These are phyloP conservation scores for Phyllosticta citriasiana DNA, from an alignment of 2,329 filamentous ascomycete species.

Conservation along the genomic window DNA sequence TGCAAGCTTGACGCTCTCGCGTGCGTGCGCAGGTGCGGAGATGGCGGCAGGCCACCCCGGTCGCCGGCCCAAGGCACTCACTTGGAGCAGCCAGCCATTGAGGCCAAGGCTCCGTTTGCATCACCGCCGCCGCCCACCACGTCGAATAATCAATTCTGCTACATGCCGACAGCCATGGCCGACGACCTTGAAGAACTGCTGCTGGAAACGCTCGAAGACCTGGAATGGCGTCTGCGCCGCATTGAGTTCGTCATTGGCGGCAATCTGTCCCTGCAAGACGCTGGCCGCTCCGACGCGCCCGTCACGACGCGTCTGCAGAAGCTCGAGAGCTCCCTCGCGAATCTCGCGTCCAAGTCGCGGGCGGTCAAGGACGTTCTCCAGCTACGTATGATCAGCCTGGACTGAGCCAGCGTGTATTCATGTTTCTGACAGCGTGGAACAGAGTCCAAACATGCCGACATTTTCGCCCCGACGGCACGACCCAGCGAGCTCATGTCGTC, in stretches of 20 bases:
- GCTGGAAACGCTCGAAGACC: constrained; percentile 32
- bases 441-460: constrained; percentile 32
- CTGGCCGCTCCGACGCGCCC: constrained; percentile 15
- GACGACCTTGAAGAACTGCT: constrained; percentile 30
- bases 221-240: constrained; percentile 36
- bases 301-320: constrained; percentile 26
- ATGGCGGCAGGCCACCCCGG: background rate
- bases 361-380: constrained; percentile 31
- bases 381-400: constrained; percentile 20
- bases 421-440: constrained; percentile 7
- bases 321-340: constrained; percentile 28
- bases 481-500: background rate
- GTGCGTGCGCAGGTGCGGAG: constrained; percentile 8
- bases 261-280: constrained; percentile 17
- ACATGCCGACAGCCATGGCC: constrained; percentile 7
- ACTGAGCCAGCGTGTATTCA: background rate
- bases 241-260: constrained; percentile 35
- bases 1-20: background rate
- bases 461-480: constrained; percentile 19
- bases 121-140: background rate
- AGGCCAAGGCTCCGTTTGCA: background rate
- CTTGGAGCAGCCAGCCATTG: background rate
- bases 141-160: background rate
- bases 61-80: background rate
- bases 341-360: constrained; percentile 30